phyloP scores from a whole-genome alignment of 352 stramenopile genomes.

The Globisporangium radiosum region DNA sequence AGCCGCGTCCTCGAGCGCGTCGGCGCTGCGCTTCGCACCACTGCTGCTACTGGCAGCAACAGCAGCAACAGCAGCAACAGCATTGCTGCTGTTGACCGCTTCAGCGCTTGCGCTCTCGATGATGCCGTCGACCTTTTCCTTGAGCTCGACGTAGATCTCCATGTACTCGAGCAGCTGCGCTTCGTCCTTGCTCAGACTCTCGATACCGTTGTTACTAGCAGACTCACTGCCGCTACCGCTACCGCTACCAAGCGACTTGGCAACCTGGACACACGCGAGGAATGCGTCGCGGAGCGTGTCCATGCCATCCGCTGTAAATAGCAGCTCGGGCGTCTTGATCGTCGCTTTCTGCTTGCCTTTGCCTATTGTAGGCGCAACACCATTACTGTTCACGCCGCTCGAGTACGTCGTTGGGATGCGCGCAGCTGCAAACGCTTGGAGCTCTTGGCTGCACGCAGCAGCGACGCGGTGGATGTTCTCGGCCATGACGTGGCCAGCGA shows the following conservation, averaged over 20 bases:
- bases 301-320: constrained; percentile 42
- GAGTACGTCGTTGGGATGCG: constrained; percentile 27
- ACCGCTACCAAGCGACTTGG: constrained; percentile 22
- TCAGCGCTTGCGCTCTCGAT: constrained; percentile 16
- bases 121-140: constrained; percentile 81
- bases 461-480: constrained; percentile 72
- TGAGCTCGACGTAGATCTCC: constrained; percentile 82
- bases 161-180: constrained; percentile 69
- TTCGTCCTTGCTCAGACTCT: constrained; percentile 26
- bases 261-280: constrained; percentile 33
- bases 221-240: background rate
- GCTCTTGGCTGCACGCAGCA: constrained; percentile 22
- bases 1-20: constrained; percentile 2
- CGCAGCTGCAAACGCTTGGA: constrained; percentile 44
- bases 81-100: too few species aligned
- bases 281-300: constrained; percentile 56
- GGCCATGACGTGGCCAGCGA: constrained; percentile 72
- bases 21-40: constrained; percentile 4
- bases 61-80: too few species aligned
- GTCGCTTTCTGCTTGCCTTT: constrained; percentile 68
- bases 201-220: background rate
- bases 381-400: background rate
- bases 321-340: constrained; percentile 22
- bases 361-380: constrained; percentile 24
- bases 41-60: too few species aligned